Conservation (phyloP, 2,329 filamentous ascomycete species). For the Tolypocladium pustulatum region DNA sequence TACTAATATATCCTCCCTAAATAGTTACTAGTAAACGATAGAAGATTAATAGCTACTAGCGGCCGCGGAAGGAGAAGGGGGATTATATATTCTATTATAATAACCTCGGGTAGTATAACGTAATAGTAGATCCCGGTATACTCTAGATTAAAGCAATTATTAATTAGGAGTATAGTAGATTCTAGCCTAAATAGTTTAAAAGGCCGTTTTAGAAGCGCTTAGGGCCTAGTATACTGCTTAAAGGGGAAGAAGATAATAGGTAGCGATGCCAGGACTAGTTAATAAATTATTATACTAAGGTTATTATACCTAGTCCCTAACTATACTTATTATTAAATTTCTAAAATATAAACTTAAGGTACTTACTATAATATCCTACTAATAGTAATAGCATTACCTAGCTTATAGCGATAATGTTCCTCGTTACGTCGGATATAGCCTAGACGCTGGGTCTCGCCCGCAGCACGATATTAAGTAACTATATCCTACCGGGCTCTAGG, state of each 20-base stretch:
- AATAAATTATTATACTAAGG: too few relatives aligned
- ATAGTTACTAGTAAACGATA: not conserved
- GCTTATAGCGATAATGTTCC: too few relatives aligned
- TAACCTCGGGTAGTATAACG: conserved; percentile 4
- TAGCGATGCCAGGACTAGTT: conserved; percentile 3
- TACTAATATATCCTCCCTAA: conserved; percentile 5
- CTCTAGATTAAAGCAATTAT: not conserved
- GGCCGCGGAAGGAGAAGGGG: not conserved
- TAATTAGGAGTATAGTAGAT: conserved; percentile 11
- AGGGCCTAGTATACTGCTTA: conserved; percentile 1
- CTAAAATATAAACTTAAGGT: too few relatives aligned
- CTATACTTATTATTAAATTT: too few relatives aligned
- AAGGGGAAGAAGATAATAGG: conserved; percentile 1
- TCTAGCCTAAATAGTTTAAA: conserved; percentile 14
- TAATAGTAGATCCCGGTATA: conserved; percentile 8
- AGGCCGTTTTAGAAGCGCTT: conserved; percentile 7
- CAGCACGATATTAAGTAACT: too few relatives aligned
- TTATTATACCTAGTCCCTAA: too few relatives aligned
- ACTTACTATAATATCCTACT: too few relatives aligned
- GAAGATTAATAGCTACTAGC: conserved; percentile 5
- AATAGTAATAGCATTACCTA: too few relatives aligned
- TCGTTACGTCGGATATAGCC: too few relatives aligned
- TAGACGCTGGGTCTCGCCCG: too few relatives aligned
- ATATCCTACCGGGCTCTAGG: too few relatives aligned
- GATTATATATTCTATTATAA: conserved; percentile 8